Evolutionary conservation across 164 flowering plant species (phyloP).

Genomic region (Cinnamomum chago): DNA sequence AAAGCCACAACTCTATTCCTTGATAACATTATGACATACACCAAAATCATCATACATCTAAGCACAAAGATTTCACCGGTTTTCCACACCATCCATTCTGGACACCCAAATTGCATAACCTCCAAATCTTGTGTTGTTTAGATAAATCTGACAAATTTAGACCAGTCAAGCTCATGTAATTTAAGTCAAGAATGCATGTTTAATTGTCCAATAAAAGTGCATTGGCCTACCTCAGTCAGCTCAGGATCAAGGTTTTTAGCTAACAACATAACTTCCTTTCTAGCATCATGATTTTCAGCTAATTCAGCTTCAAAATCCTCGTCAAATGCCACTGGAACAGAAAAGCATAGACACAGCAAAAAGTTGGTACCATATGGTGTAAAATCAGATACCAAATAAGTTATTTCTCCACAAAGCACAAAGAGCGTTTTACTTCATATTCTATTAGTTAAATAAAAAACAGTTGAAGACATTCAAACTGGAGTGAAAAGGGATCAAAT

Average conservation of each 20-base stretch:
- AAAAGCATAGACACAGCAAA: slow-evolving; percentile 9
- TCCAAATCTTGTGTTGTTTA: neutral
- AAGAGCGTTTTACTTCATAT: neutral
- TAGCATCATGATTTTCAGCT: slow-evolving; percentile 71
- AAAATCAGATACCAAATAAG: neutral
- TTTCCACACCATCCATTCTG: neutral
- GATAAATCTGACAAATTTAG: neutral
- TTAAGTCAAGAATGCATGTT: neutral
- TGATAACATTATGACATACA: too few relatives aligned
- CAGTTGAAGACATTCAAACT: slow-evolving; percentile 1
- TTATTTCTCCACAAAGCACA: neutral
- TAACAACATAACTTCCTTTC: slow-evolving; percentile 62
- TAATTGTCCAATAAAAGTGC: neutral
- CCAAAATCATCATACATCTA: neutral
- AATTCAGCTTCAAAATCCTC: slow-evolving; percentile 96
- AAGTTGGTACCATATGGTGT: neutral
- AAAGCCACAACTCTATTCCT: too few relatives aligned
- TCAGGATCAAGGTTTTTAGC: slow-evolving; percentile 65
- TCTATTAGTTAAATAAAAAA: neutral
- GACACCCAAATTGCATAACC: neutral
- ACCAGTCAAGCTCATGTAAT: neutral
- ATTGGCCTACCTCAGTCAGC: slow-evolving; percentile 64
- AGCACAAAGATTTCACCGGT: neutral
- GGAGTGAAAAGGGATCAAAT: neutral
- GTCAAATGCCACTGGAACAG: slow-evolving; percentile 84